A percentile compares a stretch with the other conserved stretches of the same genome.
These are phyloP conservation scores for Takakia lepidozioides DNA, from an alignment of 225 moss, liverwort and hornwort genomes.

Conservation along the genomic window DNA sequence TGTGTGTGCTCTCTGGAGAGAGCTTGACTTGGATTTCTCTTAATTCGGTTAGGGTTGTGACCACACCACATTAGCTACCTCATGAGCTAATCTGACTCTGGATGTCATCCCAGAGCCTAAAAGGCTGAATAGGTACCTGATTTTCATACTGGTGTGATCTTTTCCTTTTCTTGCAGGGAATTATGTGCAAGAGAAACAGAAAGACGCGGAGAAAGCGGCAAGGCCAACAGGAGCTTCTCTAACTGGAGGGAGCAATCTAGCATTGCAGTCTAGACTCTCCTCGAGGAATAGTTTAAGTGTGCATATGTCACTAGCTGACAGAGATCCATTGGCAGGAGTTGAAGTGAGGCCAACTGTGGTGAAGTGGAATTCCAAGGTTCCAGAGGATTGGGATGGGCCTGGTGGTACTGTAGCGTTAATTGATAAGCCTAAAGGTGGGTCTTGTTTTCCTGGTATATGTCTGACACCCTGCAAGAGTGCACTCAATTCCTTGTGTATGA, in stretches of 20 bases:
- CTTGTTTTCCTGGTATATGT: not conserved
- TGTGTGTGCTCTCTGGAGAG: too few species aligned
- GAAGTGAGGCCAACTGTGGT: conserved; percentile 18
- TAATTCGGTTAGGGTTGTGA: too few species aligned
- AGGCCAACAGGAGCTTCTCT: not conserved
- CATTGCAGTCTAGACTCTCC: conserved; percentile 1
- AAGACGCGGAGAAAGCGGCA: not conserved
- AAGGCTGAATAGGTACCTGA: too few species aligned
- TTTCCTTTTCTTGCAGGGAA: not conserved
- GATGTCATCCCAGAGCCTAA: too few species aligned
- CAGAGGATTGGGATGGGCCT: conserved; percentile 69
- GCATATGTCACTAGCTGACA: conserved; percentile 5
- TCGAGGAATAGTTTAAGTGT: conserved; percentile 1
- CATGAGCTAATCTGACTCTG: too few species aligned
- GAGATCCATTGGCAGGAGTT: conserved; percentile 16
- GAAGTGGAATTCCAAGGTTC: conserved; percentile 41
- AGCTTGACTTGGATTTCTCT: too few species aligned
- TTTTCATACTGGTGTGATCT: too few species aligned
- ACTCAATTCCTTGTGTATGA: too few species aligned
- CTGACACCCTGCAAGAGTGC: too few species aligned
- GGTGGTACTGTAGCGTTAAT: conserved; percentile 80
- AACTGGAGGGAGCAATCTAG: not conserved
- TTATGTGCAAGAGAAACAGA: not conserved
- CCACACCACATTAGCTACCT: too few species aligned
- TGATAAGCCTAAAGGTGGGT: conserved; percentile 81